phyloP scores from a whole-genome alignment of 208 protist genomes.

The Angomonas ambiguus region DNA sequence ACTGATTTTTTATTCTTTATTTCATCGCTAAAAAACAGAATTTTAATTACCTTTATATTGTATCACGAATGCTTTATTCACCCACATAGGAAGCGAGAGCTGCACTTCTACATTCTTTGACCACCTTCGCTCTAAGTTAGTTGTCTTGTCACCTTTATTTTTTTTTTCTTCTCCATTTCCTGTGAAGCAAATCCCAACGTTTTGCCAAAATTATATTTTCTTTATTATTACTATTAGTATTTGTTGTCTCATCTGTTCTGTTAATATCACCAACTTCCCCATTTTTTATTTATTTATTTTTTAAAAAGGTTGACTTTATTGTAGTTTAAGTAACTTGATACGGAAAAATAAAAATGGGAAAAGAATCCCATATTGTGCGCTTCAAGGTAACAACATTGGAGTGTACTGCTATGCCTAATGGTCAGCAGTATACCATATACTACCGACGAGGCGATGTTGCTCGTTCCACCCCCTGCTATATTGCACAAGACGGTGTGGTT shows the following conservation, averaged over 20 bases:
- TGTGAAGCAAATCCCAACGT: too few species aligned
- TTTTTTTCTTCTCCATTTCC: too few species aligned
- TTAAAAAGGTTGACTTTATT: not conserved
- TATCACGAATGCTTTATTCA: too few species aligned
- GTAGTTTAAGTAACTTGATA: too few species aligned
- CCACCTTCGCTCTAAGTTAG: too few species aligned
- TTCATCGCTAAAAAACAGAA: too few species aligned
- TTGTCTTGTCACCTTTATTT: not conserved
- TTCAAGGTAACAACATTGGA: constrained; percentile 73
- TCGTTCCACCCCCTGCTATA: constrained; percentile 72
- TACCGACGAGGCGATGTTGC: constrained; percentile 69
- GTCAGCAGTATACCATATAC: constrained; percentile 76
- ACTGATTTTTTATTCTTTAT: constrained; percentile 1
- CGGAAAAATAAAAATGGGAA: constrained; percentile 22
- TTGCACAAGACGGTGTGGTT: constrained; percentile 47
- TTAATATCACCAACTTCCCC: too few species aligned
- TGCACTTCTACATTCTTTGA: too few species aligned
- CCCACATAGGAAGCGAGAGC: too few species aligned
- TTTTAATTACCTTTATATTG: too few species aligned
- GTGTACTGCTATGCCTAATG: constrained; percentile 50
- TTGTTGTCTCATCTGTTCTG: too few species aligned
- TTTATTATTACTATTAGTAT: constrained; percentile 3
- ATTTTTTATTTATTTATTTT: too few species aligned
- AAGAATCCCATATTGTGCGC: constrained; percentile 64
- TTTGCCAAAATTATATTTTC: not conserved